Conservation (phyloP, 208 protist species). For the Jaenimonas drosophilae region DNA sequence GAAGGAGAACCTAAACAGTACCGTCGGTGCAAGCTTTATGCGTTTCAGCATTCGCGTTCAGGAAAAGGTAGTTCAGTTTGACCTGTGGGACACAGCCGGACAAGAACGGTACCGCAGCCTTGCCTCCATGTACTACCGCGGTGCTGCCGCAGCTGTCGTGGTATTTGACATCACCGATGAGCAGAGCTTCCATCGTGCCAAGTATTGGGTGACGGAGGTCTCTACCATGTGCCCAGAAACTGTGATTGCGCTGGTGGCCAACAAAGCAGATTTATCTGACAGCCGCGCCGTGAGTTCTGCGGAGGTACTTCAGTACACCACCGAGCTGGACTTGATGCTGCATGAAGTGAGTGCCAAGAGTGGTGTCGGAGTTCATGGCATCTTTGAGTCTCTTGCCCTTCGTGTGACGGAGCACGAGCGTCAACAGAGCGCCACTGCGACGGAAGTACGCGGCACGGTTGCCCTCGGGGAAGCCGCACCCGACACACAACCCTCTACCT, state of each 20-base stretch:
- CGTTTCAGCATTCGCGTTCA: constrained; percentile 59
- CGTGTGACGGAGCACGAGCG: constrained; percentile 34
- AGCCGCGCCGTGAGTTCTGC: constrained; percentile 32
- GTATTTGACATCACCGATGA: constrained; percentile 97
- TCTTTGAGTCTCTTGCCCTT: constrained; percentile 47
- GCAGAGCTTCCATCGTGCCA: constrained; percentile 90
- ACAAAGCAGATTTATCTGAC: constrained; percentile 93
- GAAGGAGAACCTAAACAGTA: constrained; percentile 68
- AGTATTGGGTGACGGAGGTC: constrained; percentile 96
- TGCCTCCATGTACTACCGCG: constrained; percentile 91
- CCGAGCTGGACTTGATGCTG: constrained; percentile 37
- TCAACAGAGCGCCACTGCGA: no score
- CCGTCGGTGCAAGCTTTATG: constrained; percentile 82
- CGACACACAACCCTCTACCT: no score
- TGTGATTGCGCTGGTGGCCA: constrained; percentile 92
- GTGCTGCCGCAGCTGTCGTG: constrained; percentile 87
- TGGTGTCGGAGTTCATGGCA: constrained; percentile 50
- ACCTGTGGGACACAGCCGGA: constrained; percentile 90
- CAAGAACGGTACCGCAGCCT: constrained; percentile 89
- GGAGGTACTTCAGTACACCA: constrained; percentile 41
- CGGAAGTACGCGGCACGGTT: no score
- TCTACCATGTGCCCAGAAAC: constrained; percentile 81
- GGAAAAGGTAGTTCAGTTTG: constrained; percentile 70
- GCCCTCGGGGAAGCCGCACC: no score
- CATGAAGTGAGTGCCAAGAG: constrained; percentile 67